These are phyloP conservation scores for Coemansia sp. DNA, from an alignment of 192 early-diverging fungal genomes.

Conservation along the genomic window DNA sequence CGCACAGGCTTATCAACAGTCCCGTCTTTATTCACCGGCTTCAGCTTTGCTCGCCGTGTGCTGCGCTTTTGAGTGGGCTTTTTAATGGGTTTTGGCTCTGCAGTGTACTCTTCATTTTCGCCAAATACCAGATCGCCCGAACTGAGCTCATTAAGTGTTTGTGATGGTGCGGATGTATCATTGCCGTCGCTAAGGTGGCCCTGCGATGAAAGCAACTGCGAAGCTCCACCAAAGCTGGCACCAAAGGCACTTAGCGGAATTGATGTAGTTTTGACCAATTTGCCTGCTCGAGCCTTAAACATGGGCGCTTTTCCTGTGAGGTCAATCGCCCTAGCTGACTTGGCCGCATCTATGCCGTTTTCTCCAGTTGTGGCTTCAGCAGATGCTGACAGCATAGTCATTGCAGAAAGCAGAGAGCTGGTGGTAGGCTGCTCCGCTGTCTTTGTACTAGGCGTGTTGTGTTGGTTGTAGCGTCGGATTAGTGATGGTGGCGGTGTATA, in stretches of 20 bases:
- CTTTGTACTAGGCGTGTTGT: neutral
- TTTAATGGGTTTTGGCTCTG: slow-evolving; percentile 16
- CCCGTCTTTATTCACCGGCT: slow-evolving; percentile 29
- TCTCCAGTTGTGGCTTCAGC: neutral
- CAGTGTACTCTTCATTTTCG: slow-evolving; percentile 11
- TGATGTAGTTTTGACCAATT: slow-evolving; percentile 41
- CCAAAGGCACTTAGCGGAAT: slow-evolving; percentile 41
- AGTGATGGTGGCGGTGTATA: slow-evolving; percentile 39
- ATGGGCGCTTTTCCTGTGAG: slow-evolving; percentile 8
- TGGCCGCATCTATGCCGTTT: neutral
- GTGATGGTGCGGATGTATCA: neutral
- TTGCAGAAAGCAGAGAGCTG: neutral
- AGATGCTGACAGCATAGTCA: neutral
- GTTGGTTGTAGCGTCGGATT: slow-evolving; percentile 19
- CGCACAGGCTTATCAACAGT: neutral
- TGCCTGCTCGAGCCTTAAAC: slow-evolving; percentile 26
- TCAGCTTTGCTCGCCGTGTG: slow-evolving; percentile 49
- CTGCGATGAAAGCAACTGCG: slow-evolving; percentile 7
- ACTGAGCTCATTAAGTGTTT: slow-evolving; percentile 7
- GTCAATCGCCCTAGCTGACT: slow-evolving; percentile 8
- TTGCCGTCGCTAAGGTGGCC: slow-evolving; percentile 18
- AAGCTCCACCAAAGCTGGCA: slow-evolving; percentile 3
- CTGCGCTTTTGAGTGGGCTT: slow-evolving; percentile 53
- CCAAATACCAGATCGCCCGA: slow-evolving; percentile 30
- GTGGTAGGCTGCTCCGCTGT: neutral